A percentile compares a stretch with the other conserved stretches of the same genome.
phyloP scores from a whole-genome alignment of 805 yeast genomes.

The Grigorovia yakushimaensis region DNA sequence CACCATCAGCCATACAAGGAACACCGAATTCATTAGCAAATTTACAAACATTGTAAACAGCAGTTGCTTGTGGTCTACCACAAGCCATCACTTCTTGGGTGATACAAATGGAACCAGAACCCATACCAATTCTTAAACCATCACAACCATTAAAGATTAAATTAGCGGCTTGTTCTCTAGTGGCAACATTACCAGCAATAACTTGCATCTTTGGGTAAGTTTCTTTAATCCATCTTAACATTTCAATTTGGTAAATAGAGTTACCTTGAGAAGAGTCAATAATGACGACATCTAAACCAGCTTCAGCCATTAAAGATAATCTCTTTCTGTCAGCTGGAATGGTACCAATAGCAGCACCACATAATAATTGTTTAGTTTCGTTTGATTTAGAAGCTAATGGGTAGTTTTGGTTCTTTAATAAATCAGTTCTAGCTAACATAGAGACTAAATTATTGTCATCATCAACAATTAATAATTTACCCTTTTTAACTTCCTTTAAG shows the following conservation, averaged over 20 bases:
- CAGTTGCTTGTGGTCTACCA: conserved; percentile 99
- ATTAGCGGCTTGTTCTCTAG: conserved; percentile 97
- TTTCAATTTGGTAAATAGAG: conserved; percentile 86
- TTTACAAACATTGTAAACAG: conserved; percentile 88
- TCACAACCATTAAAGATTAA: conserved; percentile 95
- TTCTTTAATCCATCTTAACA: conserved; percentile 84
- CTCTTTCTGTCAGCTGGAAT: conserved; percentile 81
- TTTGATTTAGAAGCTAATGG: conserved; percentile 93
- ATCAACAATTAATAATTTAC: conserved; percentile 93
- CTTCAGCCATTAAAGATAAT: conserved; percentile 74
- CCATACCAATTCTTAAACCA: conserved; percentile 98
- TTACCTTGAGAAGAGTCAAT: conserved; percentile 97
- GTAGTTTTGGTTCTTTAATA: conserved; percentile 88
- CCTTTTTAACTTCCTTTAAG: conserved; percentile 88
- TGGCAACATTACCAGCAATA: conserved; percentile 96
- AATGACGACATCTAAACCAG: conserved; percentile 94
- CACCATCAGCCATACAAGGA: conserved; percentile 99
- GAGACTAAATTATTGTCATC: conserved; percentile 65
- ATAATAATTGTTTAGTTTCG: conserved; percentile 85
- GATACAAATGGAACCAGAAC: conserved; percentile 97
- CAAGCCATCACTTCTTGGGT: conserved; percentile 99
- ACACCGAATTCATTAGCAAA: conserved; percentile 94
- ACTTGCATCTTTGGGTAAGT: conserved; percentile 74
- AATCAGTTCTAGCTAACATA: conserved; percentile 88
- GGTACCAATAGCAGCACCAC: conserved; percentile 99